Base-by-base conservation (phyloP, 169 alveolate genomes). In the Besnoitia besnoiti region DNA sequence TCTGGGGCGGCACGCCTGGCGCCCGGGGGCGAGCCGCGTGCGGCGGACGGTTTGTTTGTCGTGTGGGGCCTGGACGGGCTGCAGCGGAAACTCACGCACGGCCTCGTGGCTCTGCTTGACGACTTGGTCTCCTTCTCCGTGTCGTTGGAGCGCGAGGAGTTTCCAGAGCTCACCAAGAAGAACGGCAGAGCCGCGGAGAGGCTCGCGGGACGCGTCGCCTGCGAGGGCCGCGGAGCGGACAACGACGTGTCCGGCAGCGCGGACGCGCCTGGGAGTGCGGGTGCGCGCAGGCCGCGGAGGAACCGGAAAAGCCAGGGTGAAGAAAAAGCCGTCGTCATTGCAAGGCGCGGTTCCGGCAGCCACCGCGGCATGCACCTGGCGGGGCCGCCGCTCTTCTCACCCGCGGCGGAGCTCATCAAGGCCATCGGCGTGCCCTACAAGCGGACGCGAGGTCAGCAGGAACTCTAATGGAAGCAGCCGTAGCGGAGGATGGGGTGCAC, bases 11-110 rank as follows among this genome's bases (percentile, higher is more conserved):
- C 67, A n/a, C 7, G n/a, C 30, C 67, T 55, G 27, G 24, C 12
- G 67, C 67, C 67, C 3, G 33, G 33, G 27, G 67, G 3, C 67
- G 67, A 55, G 67, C 12, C 12, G 14, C 55, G 5, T 49, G 5
- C 55, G 55, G 24, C 55, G 55, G 80, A 30, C 39, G 44, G 80
- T 16, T n/a, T 77, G 85, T 49, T 90, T 73, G 67, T 90, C 59
- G 76, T 90, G 44, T 79, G 89, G 89, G 80, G 93, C 47, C 49
- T 90, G 44, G 85, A 42, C 73, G 93, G 93, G 19, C 61, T 76
- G 84, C 85, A 88, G 61, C 85, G 92, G 2, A 88, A 88, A 30
- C 75, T 88, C 40, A 77, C 85, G 40, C 92, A 88, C 73, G 87
- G 76, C 33, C 30, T 67, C 37, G 80, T 77, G 16, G 89, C 93